Base-by-base conservation (phyloP, 2,329 filamentous ascomycete genomes). In the Aaosphaeria arxii region DNA sequence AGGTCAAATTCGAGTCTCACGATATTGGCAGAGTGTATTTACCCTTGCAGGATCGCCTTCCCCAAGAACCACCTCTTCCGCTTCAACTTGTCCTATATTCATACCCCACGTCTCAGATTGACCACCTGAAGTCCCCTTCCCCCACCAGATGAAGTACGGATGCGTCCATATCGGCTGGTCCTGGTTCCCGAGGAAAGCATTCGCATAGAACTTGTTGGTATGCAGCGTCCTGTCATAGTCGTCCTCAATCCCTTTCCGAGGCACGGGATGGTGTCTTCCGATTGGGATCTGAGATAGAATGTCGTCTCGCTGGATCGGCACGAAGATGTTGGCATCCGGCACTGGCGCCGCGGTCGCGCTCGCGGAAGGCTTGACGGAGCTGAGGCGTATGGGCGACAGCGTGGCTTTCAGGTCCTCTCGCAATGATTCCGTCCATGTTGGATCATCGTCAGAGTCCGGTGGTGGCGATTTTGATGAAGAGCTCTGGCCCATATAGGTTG, bases 131-230 rank as follows among this genome's bases (percentile, higher is more conserved):
- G 48, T 11, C 0, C 64, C 63, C 31, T 59, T 67, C 67, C 71
- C 73, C 74, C 75, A 77, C 47, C 66, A 62, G 0, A 78, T 52
- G 1, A 67, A 71, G 51, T 77, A 78, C 4, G 75, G 91, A 62
- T 91, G 86, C 0, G 87, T 85, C 71, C 86, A 96, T 0, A 85
- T 78, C 0, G 86, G 80, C 5, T 80, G 79, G 4, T 77, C 81
- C 67, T 95, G 90, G 40, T 78, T 78, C 4, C 84, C 87, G 0
- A 96, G 76, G 66, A 90, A 90, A 53, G 94, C 83, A 61, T 94
- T 94, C 57, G 85, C 71, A 48, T 77, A 79, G 57, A 79, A 79
- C 46, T 89, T 91, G 75, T 91, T 92, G 28, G 88, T 92, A 43
- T 82, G 76, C 41, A 89, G 72, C 4, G 85, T 68, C 11, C 62